Base-by-base conservation (phyloP, 345 rosid genomes). In the Populus tremula region DNA sequence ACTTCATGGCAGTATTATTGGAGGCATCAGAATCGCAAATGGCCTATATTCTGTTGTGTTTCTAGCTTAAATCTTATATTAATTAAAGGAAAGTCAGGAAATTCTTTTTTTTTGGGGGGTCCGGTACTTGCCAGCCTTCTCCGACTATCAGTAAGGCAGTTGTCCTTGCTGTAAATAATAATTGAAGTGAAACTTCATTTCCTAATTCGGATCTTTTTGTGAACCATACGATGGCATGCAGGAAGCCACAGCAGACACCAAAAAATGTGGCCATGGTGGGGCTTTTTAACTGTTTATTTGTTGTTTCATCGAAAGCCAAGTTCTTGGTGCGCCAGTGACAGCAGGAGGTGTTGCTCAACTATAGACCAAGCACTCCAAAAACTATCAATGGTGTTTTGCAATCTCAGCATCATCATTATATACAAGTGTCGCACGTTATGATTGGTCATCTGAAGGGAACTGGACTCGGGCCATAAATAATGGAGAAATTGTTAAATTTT, bases 1-100 rank as follows among this genome's bases (percentile, higher is more conserved):
- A 27, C 27, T 20, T 20, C 6, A 53, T 3, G 23, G 20, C 84
- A 91, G 92, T 78, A 72, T 92, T 21, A 72, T 89, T 54, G 97
- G 94, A 84, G 96, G 92, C 65, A 74, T 81, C 5, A 82, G 91
- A 71, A 90, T 91, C 11, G 94, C 96, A 3, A 18, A 73, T 11
- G 92, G 93, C 8, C 84, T 91, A 12, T 92, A 91, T 56, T 73
- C 80, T 1, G 91, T 92, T 33, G 92, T 87, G 69, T 90, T 33
- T 33, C 5, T 33, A 33, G 5, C 35, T 33, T 33, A 33, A 33
- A 33, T 33, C 35, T 33, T 33, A 4, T 33, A 33, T 33, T 33
- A 33, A 33, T 33, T 33, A 33, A 33, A 33, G 35, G 5, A 33
- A 33, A 33, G 36, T 33, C 5, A 33, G 36, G 36, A 33, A 33